A percentile compares a stretch with the other conserved stretches of the same genome.
These are phyloP conservation scores for Umbelopsis sp. DNA, from an alignment of 192 early-diverging fungal genomes.

Conservation along the genomic window DNA sequence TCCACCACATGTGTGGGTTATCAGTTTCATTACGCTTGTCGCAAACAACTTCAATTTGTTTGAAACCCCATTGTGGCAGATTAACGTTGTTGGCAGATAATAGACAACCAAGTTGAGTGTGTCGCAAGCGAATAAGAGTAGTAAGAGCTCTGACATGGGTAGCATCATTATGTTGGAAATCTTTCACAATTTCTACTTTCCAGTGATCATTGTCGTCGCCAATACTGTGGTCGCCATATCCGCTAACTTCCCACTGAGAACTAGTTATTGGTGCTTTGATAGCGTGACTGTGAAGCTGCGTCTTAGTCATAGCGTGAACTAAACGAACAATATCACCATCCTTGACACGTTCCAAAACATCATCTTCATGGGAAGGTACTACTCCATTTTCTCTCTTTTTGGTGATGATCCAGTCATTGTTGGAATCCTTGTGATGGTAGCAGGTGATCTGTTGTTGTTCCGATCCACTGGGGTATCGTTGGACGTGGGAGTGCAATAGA, in stretches of 20 bases:
- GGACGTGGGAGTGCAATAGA: constrained; percentile 91
- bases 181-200: constrained; percentile 83
- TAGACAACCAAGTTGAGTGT: constrained; percentile 70
- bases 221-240: constrained; percentile 77
- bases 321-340: constrained; percentile 85
- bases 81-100: constrained; percentile 72
- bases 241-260: constrained; percentile 84
- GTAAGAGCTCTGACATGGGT: constrained; percentile 69
- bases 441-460: constrained; percentile 97
- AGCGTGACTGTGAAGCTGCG: constrained; percentile 87
- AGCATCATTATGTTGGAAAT: constrained; percentile 44
- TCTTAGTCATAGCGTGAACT: constrained; percentile 66
- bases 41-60: constrained; percentile 90
- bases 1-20: constrained; percentile 85
- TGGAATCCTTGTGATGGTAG: constrained; percentile 90
- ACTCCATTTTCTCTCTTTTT: constrained; percentile 55
- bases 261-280: constrained; percentile 76
- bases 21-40: constrained; percentile 61
- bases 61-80: constrained; percentile 96
- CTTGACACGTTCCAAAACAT: constrained; percentile 45
- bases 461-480: constrained; percentile 82
- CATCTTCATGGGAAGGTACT: constrained; percentile 31
- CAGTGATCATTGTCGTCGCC: constrained; percentile 91
- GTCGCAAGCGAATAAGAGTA: constrained; percentile 81
- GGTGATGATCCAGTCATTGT: constrained; percentile 89